Percentiles rank a stretch among this genome's conserved stretches.
Evolutionary conservation across 169 alveolate species (phyloP).

Genomic region (Plasmodium relictum): DNA sequence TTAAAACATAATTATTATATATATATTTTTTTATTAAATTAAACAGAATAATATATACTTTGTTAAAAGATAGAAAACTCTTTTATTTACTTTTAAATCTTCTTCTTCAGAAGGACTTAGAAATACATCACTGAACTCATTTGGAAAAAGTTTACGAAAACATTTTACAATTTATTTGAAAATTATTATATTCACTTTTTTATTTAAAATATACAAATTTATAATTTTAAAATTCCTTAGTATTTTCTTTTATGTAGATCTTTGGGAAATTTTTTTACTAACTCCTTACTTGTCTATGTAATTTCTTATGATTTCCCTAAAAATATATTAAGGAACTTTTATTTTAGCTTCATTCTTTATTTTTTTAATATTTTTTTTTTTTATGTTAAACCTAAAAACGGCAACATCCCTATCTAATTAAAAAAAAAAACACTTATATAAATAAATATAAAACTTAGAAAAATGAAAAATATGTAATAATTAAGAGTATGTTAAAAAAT

Average conservation of each 20-base stretch:
- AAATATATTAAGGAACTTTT: neutral
- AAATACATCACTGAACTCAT: constrained; percentile 17
- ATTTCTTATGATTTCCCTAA: constrained; percentile 67
- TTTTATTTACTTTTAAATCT: constrained; percentile 38
- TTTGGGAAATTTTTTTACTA: neutral
- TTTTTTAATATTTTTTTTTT: neutral
- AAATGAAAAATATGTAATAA: too few species aligned
- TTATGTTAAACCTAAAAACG: constrained; percentile 58
- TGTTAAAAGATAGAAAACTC: neutral
- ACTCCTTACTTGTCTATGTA: constrained; percentile 52
- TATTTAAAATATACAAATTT: neutral
- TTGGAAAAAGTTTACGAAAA: constrained; percentile 8
- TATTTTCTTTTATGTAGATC: neutral
- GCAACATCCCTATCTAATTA: constrained; percentile 60
- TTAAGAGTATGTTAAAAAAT: neutral
- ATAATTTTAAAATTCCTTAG: neutral
- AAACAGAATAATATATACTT: too few species aligned
- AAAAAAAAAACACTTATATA: too few species aligned
- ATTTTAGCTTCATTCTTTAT: neutral
- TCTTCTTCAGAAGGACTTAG: constrained; percentile 49
- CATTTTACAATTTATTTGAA: neutral
- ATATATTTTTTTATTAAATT: too few species aligned
- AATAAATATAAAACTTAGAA: too few species aligned
- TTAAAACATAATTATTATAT: too few species aligned
- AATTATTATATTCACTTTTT: neutral